phyloP scores from a whole-genome alignment of 352 stramenopile species.

The Globisporangium cylindrosporum region DNA sequence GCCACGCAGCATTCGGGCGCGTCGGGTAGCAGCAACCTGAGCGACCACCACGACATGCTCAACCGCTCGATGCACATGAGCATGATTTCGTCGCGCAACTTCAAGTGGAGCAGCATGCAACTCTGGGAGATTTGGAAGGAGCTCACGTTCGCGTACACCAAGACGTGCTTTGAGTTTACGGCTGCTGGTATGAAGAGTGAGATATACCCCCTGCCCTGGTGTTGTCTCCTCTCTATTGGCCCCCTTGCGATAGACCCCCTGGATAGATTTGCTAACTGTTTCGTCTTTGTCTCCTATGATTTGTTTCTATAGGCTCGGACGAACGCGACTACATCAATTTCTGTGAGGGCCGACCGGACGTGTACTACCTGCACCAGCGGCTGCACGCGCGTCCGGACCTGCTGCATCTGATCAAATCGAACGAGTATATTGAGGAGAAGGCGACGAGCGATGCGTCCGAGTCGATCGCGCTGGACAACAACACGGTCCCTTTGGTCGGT shows the following conservation, averaged over 20 bases:
- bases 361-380: conserved; percentile 80
- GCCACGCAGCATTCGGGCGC: background rate
- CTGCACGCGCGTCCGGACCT: conserved; percentile 69
- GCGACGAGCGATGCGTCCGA: conserved; percentile 58
- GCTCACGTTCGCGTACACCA: conserved; percentile 76
- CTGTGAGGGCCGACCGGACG: conserved; percentile 65
- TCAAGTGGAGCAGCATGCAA: conserved; percentile 81
- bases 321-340: conserved; percentile 82
- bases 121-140: conserved; percentile 86
- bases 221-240: background rate
- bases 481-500: conserved; percentile 3
- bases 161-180: conserved; percentile 82
- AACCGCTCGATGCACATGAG: conserved; percentile 5
- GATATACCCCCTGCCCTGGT: conserved; percentile 16
- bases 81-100: conserved; percentile 46
- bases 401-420: conserved; percentile 79
- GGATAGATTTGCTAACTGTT: conserved; percentile 18
- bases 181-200: conserved; percentile 84
- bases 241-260: background rate
- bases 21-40: conserved; percentile 1
- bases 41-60: conserved; percentile 10
- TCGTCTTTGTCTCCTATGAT: conserved; percentile 19
- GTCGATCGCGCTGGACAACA: conserved; percentile 24
- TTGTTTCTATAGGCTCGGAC: conserved; percentile 43
- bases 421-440: conserved; percentile 82